Evolutionary conservation across 1,284 basidiomycete genomes (phyloP).

Genomic region (Cerrena zonata): DNA sequence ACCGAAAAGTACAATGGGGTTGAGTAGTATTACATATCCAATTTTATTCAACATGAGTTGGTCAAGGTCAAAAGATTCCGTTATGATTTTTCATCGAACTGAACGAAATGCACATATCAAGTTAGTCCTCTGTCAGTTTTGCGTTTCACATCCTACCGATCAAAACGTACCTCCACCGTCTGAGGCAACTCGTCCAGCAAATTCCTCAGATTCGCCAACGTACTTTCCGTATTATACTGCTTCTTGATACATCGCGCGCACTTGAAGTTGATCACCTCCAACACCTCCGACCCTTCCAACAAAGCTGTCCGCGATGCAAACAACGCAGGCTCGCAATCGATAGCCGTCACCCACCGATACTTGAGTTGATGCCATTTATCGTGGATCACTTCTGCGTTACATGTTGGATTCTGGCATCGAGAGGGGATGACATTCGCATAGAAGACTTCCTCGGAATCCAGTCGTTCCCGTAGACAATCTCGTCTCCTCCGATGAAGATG

Average conservation of each 20-base stretch:
- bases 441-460: constrained; percentile 18
- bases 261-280: constrained; percentile 12
- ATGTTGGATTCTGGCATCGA: constrained; percentile 7
- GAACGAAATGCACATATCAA: too few relatives aligned
- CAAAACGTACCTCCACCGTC: constrained; percentile 15
- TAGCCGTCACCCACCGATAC: constrained; percentile 14
- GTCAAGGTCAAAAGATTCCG: too few relatives aligned
- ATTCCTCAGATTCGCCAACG: constrained; percentile 11
- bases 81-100: too few relatives aligned
- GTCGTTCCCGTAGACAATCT: constrained; percentile 13
- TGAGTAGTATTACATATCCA: too few relatives aligned
- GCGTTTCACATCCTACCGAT: too few relatives aligned
- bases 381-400: constrained; percentile 12
- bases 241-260: constrained; percentile 15
- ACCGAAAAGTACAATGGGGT: too few relatives aligned
- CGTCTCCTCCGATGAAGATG: constrained; percentile 19
- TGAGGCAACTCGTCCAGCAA: constrained; percentile 14
- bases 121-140: too few relatives aligned
- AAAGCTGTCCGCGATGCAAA: constrained; percentile 11
- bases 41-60: too few relatives aligned
- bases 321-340: constrained; percentile 12
- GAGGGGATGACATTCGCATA: constrained; percentile 14
- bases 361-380: constrained; percentile 18
- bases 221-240: constrained; percentile 15
- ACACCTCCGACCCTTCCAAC: constrained; percentile 15